Base-by-base conservation (phyloP, 495 filamentous ascomycete genomes). In the Tuber microsphaerosporum region DNA sequence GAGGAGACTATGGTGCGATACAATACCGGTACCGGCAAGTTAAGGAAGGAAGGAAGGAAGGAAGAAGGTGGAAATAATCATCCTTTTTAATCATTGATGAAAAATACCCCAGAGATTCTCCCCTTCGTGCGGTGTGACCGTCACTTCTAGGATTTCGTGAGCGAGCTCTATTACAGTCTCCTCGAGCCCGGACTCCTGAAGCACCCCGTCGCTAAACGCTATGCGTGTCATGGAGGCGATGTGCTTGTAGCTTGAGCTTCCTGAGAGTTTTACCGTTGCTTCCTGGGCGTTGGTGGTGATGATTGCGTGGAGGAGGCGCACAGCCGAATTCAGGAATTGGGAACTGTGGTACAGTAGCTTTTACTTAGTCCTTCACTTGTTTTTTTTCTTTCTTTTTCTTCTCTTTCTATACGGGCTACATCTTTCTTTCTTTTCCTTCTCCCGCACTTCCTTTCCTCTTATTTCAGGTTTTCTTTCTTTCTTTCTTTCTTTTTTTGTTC, bases 121-220 rank as follows among this genome's bases (percentile, higher is more conserved):
- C 3, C 90, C 91, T 83, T 93, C 91, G 77, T 93, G 88, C 12
- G 90, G 90, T 78, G 88, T 91, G 39, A 92, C 86, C 79, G 87
- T 87, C 72, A 87, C 86, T 79, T 92, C 90, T 69, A 93, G 81
- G 76, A 93, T 85, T 77, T 85, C 83, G 79, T 90, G 88, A 72
- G 91, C 91, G 83, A 86, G 88, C 73, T 92, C 90, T 31, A 89
- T 86, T 19, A 89, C 89, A 71, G 90, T 90, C 71, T 91, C 88
- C 34, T 90, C 88, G 72, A 93, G 90, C 3, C 90, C 90, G 34
- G 84, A 84, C 82, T 93, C 91, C 20, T 92, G 82, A 69, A 89
- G 85, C 9, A 86, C 77, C 5, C 87, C 87, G 75, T 92, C 89
- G 70, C 87, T 89, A 74, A 93, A 92, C 1, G 91, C 91, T 44